Base-by-base conservation (phyloP, 345 rosid genomes). In the Dipteronia sinensis region DNA sequence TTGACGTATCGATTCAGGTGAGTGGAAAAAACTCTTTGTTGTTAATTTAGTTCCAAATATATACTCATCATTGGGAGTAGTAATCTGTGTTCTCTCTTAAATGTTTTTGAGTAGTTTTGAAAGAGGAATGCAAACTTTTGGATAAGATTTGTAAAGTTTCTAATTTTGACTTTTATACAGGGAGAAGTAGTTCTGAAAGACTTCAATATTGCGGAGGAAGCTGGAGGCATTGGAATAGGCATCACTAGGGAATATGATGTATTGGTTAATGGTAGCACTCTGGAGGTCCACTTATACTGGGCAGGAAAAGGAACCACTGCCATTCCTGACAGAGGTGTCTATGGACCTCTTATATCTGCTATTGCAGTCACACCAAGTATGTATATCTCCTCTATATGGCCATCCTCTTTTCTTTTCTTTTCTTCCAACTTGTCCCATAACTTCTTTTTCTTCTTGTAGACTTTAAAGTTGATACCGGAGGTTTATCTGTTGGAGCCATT, bases 271-370 rank as follows among this genome's bases (percentile, higher is more conserved):
- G 88, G 90, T 13, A 86, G 86, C 83, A 93, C 99, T 29, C 22
- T 95, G 75, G 95, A 93, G 88, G 87, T 96, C 71, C 94, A 82
- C 79, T 84, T 93, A 56, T 82, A 83, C 40, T 96, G 99, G 99
- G 23, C 82, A 23, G 97, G 99, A 6, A 91, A 88, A 89, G 98
- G 99, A 65, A 92, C 98, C 15, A 87, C 65, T 22, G 80, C 89
- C 6, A 42, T 95, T 77, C 99, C 98, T 7, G 76, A 61, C 3
- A 74, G 94, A 73, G 94, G 92, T 49, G 89, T 84, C 66, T 89
- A 93, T 70, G 99, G 98, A 49, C 99, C 99, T 77, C 95, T 96
- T 65, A 88, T 96, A 78, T 91, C 95, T 11, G 99, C 90, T 61
- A 90, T 90, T 72, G 77, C 90, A 12, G 81, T 95, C 51, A 90